A percentile compares a stretch with the other conserved stretches of the same genome.
Conservation (phyloP, 345 rosid species). For the Ceriops zippeliana region DNA sequence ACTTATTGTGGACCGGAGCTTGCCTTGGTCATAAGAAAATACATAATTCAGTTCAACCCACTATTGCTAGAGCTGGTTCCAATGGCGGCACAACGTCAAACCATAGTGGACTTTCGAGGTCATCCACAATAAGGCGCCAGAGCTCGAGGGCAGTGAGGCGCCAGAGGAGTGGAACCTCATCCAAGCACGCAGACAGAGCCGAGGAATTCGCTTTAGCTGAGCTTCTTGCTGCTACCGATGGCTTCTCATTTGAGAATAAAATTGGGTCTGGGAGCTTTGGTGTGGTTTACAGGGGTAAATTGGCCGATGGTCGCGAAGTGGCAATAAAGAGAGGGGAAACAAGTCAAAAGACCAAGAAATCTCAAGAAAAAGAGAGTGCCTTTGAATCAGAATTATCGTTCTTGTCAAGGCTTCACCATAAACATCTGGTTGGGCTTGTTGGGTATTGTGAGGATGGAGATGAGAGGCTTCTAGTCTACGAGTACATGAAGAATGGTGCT, state of each 20-base stretch:
- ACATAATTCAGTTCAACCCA: conserved; percentile 92
- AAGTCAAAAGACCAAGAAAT: conserved; percentile 52
- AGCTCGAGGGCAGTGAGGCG: conserved; percentile 72
- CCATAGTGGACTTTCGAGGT: conserved; percentile 53
- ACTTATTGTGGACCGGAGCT: conserved; percentile 71
- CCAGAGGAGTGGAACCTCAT: conserved; percentile 92
- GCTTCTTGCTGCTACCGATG: conserved; percentile 71
- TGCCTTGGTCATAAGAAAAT: conserved; percentile 81
- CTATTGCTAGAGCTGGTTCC: conserved; percentile 64
- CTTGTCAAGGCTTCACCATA: conserved; percentile 82
- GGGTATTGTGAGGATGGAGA: conserved; percentile 84
- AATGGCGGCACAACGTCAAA: conserved; percentile 45
- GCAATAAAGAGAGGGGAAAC: conserved; percentile 90
- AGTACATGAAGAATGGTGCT: conserved; percentile 87
- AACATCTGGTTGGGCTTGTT: conserved; percentile 80
- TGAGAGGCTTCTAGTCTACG: conserved; percentile 82
- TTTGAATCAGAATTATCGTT: conserved; percentile 83
- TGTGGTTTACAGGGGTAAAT: conserved; percentile 69
- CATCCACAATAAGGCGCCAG: conserved; percentile 71
- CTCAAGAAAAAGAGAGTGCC: conserved; percentile 88
- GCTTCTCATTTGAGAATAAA: conserved; percentile 71
- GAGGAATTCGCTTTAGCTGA: conserved; percentile 68
- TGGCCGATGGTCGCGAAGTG: conserved; percentile 71
- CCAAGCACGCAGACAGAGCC: conserved; percentile 71
- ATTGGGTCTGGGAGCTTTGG: conserved; percentile 93